A percentile compares a stretch with the other conserved stretches of the same genome.
These are phyloP conservation scores for Claviceps citrina DNA, from an alignment of 2,329 filamentous ascomycete species.

Conservation along the genomic window DNA sequence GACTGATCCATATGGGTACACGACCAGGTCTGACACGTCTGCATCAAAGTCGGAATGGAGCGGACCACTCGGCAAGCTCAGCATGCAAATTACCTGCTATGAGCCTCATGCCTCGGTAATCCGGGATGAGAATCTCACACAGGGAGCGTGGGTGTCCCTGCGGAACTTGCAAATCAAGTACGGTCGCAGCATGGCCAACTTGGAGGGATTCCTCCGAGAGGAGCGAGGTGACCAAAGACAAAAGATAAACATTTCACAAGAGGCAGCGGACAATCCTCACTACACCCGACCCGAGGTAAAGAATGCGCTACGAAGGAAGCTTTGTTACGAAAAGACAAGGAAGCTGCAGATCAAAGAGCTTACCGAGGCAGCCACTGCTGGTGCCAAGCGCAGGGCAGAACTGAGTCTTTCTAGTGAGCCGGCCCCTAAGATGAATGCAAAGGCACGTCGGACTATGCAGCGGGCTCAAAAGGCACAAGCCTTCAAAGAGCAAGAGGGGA, in stretches of 20 bases:
- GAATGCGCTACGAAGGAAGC: conserved; percentile 46
- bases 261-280: conserved; percentile 29
- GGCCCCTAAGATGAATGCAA: conserved; percentile 14
- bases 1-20: conserved; percentile 43
- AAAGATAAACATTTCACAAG: conserved; percentile 42
- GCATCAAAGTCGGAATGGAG: conserved; percentile 35
- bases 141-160: conserved; percentile 48
- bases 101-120: conserved; percentile 49
- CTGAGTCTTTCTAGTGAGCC: conserved; percentile 12
- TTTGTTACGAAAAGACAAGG: conserved; percentile 43
- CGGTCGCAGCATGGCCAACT: conserved; percentile 31
- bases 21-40: conserved; percentile 13
- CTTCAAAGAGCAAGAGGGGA: conserved; percentile 5
- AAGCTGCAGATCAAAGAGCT: conserved; percentile 25
- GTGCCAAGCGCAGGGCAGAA: conserved; percentile 23
- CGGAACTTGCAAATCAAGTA: conserved; percentile 58
- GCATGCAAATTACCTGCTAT: conserved; percentile 56
- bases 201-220: conserved; percentile 59
- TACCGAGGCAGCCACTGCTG: conserved; percentile 20
- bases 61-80: conserved; percentile 59
- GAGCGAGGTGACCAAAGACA: conserved; percentile 30
- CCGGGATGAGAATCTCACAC: conserved; percentile 33
- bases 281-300: conserved; percentile 33
- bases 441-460: conserved; percentile 10
- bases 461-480: conserved; percentile 2